Base-by-base conservation (phyloP, 306 rosid species). In the Carpinus fangiana region DNA sequence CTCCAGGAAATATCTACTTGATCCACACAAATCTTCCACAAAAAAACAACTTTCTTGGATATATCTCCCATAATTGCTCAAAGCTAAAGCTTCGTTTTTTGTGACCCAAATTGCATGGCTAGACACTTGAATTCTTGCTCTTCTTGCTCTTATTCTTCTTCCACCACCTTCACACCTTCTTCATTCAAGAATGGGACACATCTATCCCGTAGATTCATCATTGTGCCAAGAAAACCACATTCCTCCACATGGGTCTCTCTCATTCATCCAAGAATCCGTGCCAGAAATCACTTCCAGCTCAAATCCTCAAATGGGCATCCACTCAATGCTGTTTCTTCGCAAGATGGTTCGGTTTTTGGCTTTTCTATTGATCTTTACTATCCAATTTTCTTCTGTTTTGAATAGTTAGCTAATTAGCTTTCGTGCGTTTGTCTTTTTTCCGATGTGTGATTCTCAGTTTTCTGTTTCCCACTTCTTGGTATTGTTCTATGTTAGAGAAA, bases 271-370 rank as follows among this genome's bases (percentile, higher is more conserved):
- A 74, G 82, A 87, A 87, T 62, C 46, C 60, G 12, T 1, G 81
- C 85, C 31, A 78, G 85, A 65, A 79, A 79, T 45, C 87, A 76
- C 73, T 90, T 90, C 74, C 88, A 79, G 87, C 92, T 94, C 61
- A 92, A 83, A 80, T 90, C 94, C 66, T 90, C 97, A 81, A 92
- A 94, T 89, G 97, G 92, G 85, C 86, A 86, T 74, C 91, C 90
- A 0, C 84, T 84, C 53, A 76, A 92, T 83, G 93, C 91, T 65
- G 76, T 90, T 84, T 86, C 93, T 77, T 82, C 83, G 67, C 84
- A 84, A 61, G 97, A 88, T 59, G 98, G 97, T 92, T 72, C 48
- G 92, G 84, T 66, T 67, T 82, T 78, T 34, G 17, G 65, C 72
- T 21, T 36, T 61, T 52, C 31, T 1, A n/a, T 50, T 21, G 73